Conservation (phyloP, 2,329 filamentous ascomycete genomes). For the Trichoderma oligosporum region DNA sequence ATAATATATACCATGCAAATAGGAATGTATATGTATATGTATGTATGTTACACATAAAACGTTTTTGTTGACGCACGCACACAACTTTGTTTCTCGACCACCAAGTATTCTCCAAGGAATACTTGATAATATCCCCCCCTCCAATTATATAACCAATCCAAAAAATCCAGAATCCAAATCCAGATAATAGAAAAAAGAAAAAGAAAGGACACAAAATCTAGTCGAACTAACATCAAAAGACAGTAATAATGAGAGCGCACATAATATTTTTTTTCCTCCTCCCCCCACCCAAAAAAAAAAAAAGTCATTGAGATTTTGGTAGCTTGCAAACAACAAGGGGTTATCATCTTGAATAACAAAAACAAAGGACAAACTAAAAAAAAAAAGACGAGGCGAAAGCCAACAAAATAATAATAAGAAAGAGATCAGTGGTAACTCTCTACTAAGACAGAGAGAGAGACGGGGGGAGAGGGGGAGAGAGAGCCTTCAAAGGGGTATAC, state of each 20-base stretch:
- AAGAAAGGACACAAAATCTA: not conserved
- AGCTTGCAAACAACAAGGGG: not conserved
- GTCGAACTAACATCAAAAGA: not conserved
- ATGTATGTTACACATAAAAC: conserved; percentile 9
- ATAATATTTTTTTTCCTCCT: not conserved
- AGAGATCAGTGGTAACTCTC: not conserved
- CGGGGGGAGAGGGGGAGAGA: too few relatives aligned
- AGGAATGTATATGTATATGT: not conserved
- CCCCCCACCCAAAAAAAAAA: too few relatives aligned
- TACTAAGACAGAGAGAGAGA: too few relatives aligned
- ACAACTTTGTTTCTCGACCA: not conserved
- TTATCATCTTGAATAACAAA: not conserved
- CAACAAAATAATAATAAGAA: not conserved
- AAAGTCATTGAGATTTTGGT: not conserved
- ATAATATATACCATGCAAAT: conserved; percentile 4
- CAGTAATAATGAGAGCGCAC: not conserved
- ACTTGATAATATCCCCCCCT: not conserved
- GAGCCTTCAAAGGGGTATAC: conserved; percentile 12
- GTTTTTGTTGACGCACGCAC: conserved; percentile 8
- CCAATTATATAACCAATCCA: not conserved
- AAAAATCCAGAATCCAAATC: too few relatives aligned
- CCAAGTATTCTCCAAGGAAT: not conserved
- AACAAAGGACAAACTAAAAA: not conserved
- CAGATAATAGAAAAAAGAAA: not conserved
- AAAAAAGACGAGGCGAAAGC: not conserved